Evolutionary conservation across 176 grass and related monocot species (phyloP).

Genomic region (Cenchrus purpureus): DNA sequence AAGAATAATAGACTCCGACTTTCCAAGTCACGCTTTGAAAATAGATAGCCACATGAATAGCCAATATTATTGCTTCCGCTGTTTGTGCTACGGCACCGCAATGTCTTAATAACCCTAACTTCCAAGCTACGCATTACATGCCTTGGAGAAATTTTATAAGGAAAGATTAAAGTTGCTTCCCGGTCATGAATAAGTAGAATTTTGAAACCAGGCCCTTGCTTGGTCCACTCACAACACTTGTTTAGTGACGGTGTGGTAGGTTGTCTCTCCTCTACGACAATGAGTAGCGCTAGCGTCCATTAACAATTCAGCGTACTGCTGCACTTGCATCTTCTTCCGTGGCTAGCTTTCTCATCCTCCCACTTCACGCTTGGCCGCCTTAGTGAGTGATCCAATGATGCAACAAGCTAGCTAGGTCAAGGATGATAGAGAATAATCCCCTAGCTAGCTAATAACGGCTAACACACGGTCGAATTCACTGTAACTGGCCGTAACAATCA

Average conservation of each 20-base stretch:
- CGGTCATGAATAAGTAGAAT: neutral
- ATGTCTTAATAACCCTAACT: neutral
- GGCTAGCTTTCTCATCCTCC: neutral
- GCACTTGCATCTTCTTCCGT: neutral
- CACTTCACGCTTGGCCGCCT: neutral
- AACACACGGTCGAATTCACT: neutral
- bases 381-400: neutral
- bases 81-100: neutral
- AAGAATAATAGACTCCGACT: no score
- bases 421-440: neutral
- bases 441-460: neutral
- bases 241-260: slow-evolving; percentile 32
- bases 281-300: slow-evolving; percentile 1
- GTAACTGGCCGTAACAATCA: neutral
- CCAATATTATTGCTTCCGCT: neutral
- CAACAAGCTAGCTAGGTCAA: neutral
- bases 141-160: slow-evolving; percentile 25
- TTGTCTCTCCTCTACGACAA: slow-evolving; percentile 32
- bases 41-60: neutral
- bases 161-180: neutral
- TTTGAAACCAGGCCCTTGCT: neutral
- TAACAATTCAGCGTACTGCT: neutral
- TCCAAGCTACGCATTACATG: slow-evolving; percentile 50
- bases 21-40: no score
- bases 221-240: slow-evolving; percentile 12